phyloP scores from a whole-genome alignment of 2,329 filamentous ascomycete species.

The Periconia sp. region DNA sequence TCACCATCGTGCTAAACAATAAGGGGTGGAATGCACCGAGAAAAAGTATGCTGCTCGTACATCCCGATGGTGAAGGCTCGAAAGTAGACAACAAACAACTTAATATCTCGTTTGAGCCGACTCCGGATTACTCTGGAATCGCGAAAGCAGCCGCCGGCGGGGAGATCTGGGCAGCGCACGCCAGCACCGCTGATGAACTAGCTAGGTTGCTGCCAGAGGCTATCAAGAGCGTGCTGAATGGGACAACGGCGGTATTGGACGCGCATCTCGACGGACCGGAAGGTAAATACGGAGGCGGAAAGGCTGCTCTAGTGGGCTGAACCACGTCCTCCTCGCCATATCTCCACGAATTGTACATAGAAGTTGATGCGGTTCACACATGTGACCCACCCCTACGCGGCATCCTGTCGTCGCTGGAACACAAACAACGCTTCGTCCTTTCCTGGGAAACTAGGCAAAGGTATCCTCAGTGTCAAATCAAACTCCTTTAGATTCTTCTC shows the following conservation, averaged over 20 bases:
- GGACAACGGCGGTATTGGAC: constrained; percentile 64
- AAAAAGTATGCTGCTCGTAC: constrained; percentile 63
- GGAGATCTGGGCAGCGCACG: constrained; percentile 62
- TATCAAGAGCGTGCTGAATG: constrained; percentile 59
- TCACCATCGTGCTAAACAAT: constrained; percentile 70
- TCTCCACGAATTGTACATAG: too few species aligned
- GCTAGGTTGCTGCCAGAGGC: constrained; percentile 58
- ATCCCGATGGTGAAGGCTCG: constrained; percentile 64
- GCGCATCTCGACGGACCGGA: constrained; percentile 59
- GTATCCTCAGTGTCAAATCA: constrained; percentile 63
- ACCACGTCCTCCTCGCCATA: background rate
- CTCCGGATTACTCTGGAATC: constrained; percentile 68
- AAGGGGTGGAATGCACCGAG: constrained; percentile 71
- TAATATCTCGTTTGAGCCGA: constrained; percentile 67
- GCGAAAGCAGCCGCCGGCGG: constrained; percentile 67
- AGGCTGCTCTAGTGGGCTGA: constrained; percentile 8
- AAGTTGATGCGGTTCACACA: too few species aligned
- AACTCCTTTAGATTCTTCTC: constrained; percentile 59
- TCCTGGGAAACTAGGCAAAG: constrained; percentile 72
- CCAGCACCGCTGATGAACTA: constrained; percentile 59
- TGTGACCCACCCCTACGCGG: too few species aligned
- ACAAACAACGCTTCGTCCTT: constrained; percentile 77
- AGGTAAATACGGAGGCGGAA: constrained; percentile 53
- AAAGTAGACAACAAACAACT: constrained; percentile 65
- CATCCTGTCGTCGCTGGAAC: constrained; percentile 46